Conservation (phyloP, 2,329 filamentous ascomycete species). For the Cylindrodendrum hubeiense region DNA sequence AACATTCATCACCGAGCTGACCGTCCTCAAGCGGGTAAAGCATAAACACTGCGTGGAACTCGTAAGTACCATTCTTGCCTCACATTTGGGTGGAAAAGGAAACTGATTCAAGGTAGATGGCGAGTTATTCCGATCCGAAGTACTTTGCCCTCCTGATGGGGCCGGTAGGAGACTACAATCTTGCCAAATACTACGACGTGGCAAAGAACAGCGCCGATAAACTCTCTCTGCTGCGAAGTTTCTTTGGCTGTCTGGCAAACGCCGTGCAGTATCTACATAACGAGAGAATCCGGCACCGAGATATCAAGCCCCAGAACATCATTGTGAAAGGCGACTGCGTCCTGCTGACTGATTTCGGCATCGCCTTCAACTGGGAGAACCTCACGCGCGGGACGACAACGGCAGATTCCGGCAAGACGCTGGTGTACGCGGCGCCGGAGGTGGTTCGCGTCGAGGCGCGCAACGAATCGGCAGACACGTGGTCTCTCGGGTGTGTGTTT, state of each 20-base stretch:
- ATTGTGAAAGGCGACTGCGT: slow-evolving; percentile 17
- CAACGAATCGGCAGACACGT: background rate
- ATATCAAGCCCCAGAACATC: slow-evolving; percentile 34
- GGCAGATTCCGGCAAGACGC: background rate
- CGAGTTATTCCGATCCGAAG: slow-evolving; percentile 4
- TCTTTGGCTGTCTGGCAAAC: slow-evolving; percentile 11
- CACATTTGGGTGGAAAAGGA: background rate
- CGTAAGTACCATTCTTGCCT: background rate
- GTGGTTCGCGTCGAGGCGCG: background rate
- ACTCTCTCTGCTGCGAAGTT: slow-evolving; percentile 9
- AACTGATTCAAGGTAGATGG: background rate
- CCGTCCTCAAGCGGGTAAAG: background rate
- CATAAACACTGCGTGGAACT: slow-evolving; percentile 3
- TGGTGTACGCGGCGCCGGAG: background rate
- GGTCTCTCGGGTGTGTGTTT: slow-evolving; percentile 1
- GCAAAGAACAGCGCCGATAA: background rate
- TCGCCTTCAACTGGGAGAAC: slow-evolving; percentile 16
- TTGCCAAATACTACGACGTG: background rate
- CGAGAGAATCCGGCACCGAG: slow-evolving; percentile 17
- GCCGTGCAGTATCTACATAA: slow-evolving; percentile 16
- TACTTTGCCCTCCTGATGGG: slow-evolving; percentile 1
- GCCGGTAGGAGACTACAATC: background rate
- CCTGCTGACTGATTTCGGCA: slow-evolving; percentile 27
- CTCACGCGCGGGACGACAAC: background rate
- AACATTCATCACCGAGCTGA: background rate